A percentile compares a stretch with the other conserved stretches of the same genome.
Conservation (phyloP, 2,329 filamentous ascomycete species). For the Aspergillus chevalieri region DNA sequence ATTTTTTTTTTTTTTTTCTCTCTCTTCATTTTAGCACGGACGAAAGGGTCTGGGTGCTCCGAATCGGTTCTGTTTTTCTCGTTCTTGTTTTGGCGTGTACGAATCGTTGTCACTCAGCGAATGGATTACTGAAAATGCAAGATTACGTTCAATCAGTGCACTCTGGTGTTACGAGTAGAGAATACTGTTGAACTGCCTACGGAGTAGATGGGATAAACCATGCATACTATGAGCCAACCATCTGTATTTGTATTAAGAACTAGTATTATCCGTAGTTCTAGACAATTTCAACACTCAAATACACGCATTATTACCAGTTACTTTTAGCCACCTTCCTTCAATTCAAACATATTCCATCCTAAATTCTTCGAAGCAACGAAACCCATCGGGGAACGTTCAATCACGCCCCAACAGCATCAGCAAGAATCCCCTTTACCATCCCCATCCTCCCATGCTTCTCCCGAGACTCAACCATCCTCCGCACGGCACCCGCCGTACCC, state of each 20-base stretch:
- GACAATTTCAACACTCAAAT: no score
- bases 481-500: neutral
- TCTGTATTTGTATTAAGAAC: neutral
- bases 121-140: neutral
- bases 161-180: neutral
- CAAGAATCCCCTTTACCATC: no score
- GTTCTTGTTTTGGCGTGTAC: slow-evolving; percentile 6
- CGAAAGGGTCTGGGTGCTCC: slow-evolving; percentile 6
- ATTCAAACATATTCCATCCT: neutral
- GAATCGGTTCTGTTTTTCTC: slow-evolving; percentile 2
- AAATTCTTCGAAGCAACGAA: no score
- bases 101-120: neutral
- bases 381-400: no score
- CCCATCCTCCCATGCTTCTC: no score
- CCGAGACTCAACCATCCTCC: neutral
- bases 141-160: neutral
- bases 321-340: neutral
- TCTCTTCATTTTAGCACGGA: slow-evolving; percentile 7
- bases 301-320: neutral
- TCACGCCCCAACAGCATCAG: no score
- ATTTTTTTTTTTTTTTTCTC: slow-evolving; percentile 14
- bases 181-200: no score
- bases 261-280: neutral
- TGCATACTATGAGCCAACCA: neutral
- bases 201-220: no score